Percentiles rank a stretch among this genome's conserved stretches.
Evolutionary conservation across 148 eudicot genomes (phyloP).

Genomic region (Rhododendron henanense): DNA sequence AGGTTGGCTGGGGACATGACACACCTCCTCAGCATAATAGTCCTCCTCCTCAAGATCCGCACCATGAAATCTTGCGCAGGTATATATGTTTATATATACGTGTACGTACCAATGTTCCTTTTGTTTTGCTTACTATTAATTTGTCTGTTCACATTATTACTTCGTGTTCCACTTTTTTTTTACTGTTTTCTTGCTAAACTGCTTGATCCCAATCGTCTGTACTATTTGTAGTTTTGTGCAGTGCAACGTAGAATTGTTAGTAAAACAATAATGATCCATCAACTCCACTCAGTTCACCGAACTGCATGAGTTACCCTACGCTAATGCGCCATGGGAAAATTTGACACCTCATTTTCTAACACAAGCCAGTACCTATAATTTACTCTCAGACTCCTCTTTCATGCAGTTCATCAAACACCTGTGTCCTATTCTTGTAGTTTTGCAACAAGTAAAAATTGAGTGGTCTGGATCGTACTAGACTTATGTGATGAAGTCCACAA

Average conservation of each 20-base stretch:
- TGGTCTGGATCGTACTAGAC: neutral
- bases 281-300: neutral
- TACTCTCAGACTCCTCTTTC: neutral
- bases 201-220: neutral
- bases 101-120: neutral
- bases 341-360: neutral
- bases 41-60: slow-evolving; percentile 50
- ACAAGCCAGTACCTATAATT: neutral
- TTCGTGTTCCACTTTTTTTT: neutral
- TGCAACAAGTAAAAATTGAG: neutral
- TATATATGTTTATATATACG: slow-evolving; percentile 2
- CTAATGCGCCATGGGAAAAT: neutral
- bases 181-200: neutral
- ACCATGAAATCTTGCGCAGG: slow-evolving; percentile 54
- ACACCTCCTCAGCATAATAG: slow-evolving; percentile 50
- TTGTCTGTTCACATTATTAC: neutral
- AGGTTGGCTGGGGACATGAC: slow-evolving; percentile 60
- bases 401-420: neutral
- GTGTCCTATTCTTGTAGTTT: neutral
- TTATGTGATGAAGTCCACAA: neutral
- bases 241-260: neutral
- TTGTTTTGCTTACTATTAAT: neutral
- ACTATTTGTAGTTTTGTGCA: neutral
- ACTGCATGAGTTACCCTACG: neutral
- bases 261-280: neutral